Percentiles rank a stretch among this genome's conserved stretches.
Conservation (phyloP, 2,329 filamentous ascomycete genomes). For the Aspergillus tamarii region DNA sequence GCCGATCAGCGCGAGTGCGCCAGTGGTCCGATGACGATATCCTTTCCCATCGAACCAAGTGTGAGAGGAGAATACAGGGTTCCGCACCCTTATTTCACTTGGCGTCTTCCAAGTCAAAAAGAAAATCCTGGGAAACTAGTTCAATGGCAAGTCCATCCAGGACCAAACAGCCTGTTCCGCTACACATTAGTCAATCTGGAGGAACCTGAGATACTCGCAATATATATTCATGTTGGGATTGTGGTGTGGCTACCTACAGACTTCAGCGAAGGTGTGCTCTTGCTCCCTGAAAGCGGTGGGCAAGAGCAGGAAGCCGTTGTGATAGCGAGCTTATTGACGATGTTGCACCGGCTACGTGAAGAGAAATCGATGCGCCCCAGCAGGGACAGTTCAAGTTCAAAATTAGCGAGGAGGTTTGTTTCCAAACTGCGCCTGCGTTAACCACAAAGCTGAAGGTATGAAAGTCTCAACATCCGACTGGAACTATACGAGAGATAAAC, state of each 20-base stretch:
- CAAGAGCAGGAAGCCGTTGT: slow-evolving; percentile 4
- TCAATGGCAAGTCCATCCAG: slow-evolving; percentile 15
- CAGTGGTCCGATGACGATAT: slow-evolving; percentile 6
- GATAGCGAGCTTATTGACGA: slow-evolving; percentile 9
- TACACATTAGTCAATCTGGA: slow-evolving; percentile 10
- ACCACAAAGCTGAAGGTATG: background rate
- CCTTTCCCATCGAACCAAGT: slow-evolving; percentile 8
- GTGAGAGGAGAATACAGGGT: slow-evolving; percentile 12
- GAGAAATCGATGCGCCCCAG: slow-evolving; percentile 1
- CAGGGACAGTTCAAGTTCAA: background rate
- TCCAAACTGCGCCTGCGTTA: slow-evolving; percentile 3
- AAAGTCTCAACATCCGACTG: background rate
- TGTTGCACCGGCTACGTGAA: slow-evolving; percentile 10
- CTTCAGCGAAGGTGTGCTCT: slow-evolving; percentile 11
- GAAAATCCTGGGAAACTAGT: background rate
- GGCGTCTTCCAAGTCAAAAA: background rate
- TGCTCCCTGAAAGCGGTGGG: slow-evolving; percentile 2
- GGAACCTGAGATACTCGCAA: slow-evolving; percentile 2
- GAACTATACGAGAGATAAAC: background rate
- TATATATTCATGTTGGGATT: slow-evolving; percentile 12
- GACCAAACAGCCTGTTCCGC: slow-evolving; percentile 10
- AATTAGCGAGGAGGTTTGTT: slow-evolving; percentile 5
- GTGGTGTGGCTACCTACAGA: slow-evolving; percentile 11
- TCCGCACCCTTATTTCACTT: slow-evolving; percentile 15
- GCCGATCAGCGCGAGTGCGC: background rate